These are phyloP conservation scores for Fraxinus floribunda DNA, from an alignment of 305 asterid species.

Conservation along the genomic window DNA sequence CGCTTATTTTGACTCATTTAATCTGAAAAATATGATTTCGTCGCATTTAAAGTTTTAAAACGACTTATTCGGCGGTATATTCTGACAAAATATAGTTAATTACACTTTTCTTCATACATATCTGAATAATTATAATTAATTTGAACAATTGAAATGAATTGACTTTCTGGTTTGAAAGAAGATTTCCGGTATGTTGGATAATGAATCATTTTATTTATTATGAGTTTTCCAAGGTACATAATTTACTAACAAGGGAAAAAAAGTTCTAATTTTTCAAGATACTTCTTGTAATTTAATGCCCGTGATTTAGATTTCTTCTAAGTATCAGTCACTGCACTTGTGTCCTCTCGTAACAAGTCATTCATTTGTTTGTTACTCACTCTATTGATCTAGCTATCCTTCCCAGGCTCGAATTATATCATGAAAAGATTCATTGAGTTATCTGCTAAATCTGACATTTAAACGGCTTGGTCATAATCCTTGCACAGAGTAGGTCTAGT, in stretches of 20 bases:
- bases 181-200: neutral
- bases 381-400: neutral
- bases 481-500: neutral
- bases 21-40: neutral
- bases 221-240: neutral
- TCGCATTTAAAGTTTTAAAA: neutral
- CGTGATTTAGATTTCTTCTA: neutral
- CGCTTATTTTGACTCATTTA: neutral
- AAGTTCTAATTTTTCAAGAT: neutral
- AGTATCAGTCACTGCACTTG: neutral
- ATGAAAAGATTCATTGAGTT: neutral
- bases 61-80: neutral
- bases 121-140: neutral
- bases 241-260: neutral
- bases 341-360: neutral
- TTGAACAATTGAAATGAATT: neutral
- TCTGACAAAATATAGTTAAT: neutral
- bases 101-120: neutral
- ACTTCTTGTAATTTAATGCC: neutral
- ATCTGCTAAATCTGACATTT: neutral
- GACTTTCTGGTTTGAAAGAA: neutral
- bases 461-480: neutral
- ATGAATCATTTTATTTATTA: neutral
- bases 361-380: neutral
- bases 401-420: neutral